A percentile compares a stretch with the other conserved stretches of the same genome.
phyloP scores from a whole-genome alignment of 371 early-diverging fungal genomes.

The Mucor mucedo region DNA sequence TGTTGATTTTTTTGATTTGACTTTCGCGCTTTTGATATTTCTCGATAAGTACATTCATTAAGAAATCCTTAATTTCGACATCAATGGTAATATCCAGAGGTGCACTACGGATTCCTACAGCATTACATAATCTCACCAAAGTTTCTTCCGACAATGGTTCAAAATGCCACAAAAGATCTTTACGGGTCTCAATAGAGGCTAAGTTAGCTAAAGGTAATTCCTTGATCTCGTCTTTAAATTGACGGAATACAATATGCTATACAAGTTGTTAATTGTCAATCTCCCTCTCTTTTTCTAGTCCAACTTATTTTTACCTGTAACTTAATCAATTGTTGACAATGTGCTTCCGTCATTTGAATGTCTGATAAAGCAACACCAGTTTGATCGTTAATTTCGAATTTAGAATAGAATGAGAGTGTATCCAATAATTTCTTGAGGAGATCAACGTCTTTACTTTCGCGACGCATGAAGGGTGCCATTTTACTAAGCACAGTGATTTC shows the following conservation, averaged over 20 bases:
- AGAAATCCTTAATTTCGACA: constrained; percentile 41
- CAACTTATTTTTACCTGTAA: constrained; percentile 65
- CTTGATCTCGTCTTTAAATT: constrained; percentile 69
- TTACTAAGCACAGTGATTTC: constrained; percentile 69
- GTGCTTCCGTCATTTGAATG: constrained; percentile 65
- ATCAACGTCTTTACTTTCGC: constrained; percentile 46
- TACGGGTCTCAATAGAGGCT: constrained; percentile 63
- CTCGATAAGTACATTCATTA: constrained; percentile 61
- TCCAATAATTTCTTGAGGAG: constrained; percentile 67
- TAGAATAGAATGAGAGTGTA: constrained; percentile 68
- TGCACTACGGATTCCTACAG: constrained; percentile 62
- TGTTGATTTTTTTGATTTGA: constrained; percentile 74
- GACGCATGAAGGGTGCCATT: constrained; percentile 58
- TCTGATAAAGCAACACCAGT: constrained; percentile 78
- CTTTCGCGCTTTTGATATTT: constrained; percentile 67
- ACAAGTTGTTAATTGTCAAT: neutral
- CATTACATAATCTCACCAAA: constrained; percentile 59
- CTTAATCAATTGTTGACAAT: constrained; percentile 61
- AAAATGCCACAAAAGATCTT: constrained; percentile 63
- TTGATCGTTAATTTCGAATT: constrained; percentile 84
- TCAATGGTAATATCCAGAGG: constrained; percentile 29
- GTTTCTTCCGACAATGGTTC: constrained; percentile 51
- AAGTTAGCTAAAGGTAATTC: constrained; percentile 80
- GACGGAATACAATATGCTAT: constrained; percentile 65
- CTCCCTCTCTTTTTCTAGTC: neutral